Base-by-base conservation (phyloP, 2,329 filamentous ascomycete genomes). In the Pseudocercospora ulei region DNA sequence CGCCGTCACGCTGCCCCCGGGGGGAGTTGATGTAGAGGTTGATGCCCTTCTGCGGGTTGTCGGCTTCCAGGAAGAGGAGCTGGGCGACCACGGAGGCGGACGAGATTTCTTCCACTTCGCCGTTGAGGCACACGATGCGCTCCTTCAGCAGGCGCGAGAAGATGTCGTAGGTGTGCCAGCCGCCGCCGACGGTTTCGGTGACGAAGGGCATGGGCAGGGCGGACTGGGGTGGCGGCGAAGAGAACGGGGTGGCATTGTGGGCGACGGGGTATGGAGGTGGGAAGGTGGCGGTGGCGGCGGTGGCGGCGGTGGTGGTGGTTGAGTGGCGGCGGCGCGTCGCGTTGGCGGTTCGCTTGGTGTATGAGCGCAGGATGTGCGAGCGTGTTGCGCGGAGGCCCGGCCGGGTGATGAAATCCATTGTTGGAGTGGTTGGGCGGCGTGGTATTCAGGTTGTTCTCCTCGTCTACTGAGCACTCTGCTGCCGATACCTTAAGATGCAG, bases 1-100 rank as follows among this genome's bases (percentile, higher is more conserved):
- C 1, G 90, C 88, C 46, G 82, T 88, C 25, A 98, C 87, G 26
- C 82, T 88, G 39, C 90, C 90, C 34, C 90, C 90, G 0, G 88
- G n/a, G 88, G 0, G 84, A 93, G 67, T 98, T 94, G 62, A 98
- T 98, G 64, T 98, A 98, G 62, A 98, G 82, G 36, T 83, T 90
- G 50, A 98, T 96, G 7, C 86, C 82, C 62, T 94, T 95, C 39
- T 92, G 78, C 3, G 88, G 87, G 56, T 84, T 85, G 58, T 98
- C 90, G 55, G 88, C 90, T 70, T 98, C 92, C 62, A 98, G 85
- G 74, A 87, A 98, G 48, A 98, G 80, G 13, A 98, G 77, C 61
- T 98, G 92, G 1, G 90, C 85, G 17, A 96, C 88, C 48, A 96
- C 85, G 26, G 82, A 83, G n/a, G 90, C 88, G 23, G 86, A 93